Evolutionary conservation across 495 filamentous ascomycete genomes (phyloP).

Genomic region (Staphylotrichum tortipilum): DNA sequence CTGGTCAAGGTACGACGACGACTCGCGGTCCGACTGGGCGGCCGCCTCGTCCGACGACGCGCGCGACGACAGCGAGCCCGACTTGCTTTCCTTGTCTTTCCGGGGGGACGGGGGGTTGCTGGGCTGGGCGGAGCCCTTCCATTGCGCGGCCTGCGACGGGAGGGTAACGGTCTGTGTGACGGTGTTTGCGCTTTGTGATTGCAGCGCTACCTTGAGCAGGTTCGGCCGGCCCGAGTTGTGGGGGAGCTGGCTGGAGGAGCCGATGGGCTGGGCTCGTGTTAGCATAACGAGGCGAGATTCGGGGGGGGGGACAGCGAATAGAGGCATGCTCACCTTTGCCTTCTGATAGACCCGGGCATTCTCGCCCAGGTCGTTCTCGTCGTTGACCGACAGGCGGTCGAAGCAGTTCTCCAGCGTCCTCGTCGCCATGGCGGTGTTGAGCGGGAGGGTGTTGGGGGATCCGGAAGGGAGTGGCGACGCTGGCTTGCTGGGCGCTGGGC

Average conservation of each 20-base stretch:
- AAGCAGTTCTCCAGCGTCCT: conserved; percentile 64
- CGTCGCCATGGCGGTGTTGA: conserved; percentile 35
- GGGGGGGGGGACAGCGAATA: background rate
- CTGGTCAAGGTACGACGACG: conserved; percentile 47
- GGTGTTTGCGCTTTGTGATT: conserved; percentile 51
- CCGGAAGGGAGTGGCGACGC: background rate
- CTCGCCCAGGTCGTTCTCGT: conserved; percentile 59
- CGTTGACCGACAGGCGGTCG: conserved; percentile 72
- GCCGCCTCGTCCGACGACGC: conserved; percentile 45
- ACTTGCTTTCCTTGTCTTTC: conserved; percentile 18
- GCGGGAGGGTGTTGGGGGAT: background rate
- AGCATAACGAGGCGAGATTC: conserved; percentile 18
- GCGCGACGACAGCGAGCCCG: conserved; percentile 22
- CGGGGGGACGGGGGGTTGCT: conserved; percentile 16
- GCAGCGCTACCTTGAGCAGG: conserved; percentile 72
- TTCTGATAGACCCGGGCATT: conserved; percentile 49
- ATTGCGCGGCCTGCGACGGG: conserved; percentile 57
- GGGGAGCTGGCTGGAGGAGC: conserved; percentile 46
- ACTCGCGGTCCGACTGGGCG: conserved; percentile 41
- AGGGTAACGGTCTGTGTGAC: conserved; percentile 54
- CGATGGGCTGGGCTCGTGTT: conserved; percentile 36
- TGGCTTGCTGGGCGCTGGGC: no score
- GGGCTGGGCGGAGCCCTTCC: conserved; percentile 19
- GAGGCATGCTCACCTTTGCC: conserved; percentile 58
- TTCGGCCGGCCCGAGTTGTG: conserved; percentile 58